Evolutionary conservation across 345 rosid genomes (phyloP).

Genomic region (Eucalyptus pumila): DNA sequence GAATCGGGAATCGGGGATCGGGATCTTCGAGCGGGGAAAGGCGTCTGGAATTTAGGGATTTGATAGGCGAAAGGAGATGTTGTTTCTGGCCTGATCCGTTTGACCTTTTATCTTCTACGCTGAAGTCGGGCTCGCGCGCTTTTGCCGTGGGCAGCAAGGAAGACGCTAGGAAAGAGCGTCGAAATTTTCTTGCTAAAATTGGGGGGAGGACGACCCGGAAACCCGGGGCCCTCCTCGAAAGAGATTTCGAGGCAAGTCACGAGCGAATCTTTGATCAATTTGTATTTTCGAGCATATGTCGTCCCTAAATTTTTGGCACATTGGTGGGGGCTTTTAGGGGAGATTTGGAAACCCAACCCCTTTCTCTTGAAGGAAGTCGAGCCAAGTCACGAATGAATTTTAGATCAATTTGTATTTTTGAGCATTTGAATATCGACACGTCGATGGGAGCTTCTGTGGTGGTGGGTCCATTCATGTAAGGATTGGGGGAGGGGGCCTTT

Average conservation of each 20-base stretch:
- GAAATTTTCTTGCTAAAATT: background rate
- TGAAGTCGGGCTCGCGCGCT: background rate
- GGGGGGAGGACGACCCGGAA: background rate
- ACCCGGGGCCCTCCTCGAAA: background rate
- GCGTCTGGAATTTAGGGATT: background rate
- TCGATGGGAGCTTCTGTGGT: too few relatives aligned
- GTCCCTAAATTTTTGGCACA: rapidly evolving
- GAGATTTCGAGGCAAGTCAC: background rate
- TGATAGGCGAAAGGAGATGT: background rate
- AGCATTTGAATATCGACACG: too few relatives aligned
- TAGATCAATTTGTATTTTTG: rapidly evolving
- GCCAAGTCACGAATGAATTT: background rate
- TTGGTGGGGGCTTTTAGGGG: too few relatives aligned
- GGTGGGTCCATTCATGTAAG: too few relatives aligned
- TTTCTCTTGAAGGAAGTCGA: too few relatives aligned
- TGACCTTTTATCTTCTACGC: background rate
- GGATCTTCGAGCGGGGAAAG: background rate
- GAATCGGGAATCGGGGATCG: background rate
- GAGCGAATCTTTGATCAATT: background rate
- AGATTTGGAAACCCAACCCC: too few relatives aligned
- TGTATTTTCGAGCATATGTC: background rate
- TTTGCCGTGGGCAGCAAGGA: background rate
- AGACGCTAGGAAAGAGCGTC: background rate
- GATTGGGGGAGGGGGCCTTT: rapidly evolving
- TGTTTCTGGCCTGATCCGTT: background rate